Evolutionary conservation across 2,329 filamentous ascomycete species (phyloP).

Genomic region (Passalora sequoiae): DNA sequence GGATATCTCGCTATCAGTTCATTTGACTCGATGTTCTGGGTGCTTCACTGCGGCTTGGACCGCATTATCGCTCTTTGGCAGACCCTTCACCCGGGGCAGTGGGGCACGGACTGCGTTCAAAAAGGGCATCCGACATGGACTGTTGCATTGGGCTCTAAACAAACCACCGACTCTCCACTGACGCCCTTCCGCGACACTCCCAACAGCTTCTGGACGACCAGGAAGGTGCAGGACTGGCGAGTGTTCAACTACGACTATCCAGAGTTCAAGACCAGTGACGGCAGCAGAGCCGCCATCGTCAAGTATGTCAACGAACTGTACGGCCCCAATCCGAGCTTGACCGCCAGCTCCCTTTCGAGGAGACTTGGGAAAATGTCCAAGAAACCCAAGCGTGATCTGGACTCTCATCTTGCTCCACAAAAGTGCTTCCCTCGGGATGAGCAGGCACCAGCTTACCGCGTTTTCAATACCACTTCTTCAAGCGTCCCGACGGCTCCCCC

Average conservation of each 20-base stretch:
- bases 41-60: slow-evolving; percentile 72
- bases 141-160: slow-evolving; percentile 48
- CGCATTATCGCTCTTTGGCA: slow-evolving; percentile 75
- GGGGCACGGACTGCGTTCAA: slow-evolving; percentile 55
- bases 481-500: not conserved
- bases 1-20: slow-evolving; percentile 63
- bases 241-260: slow-evolving; percentile 71
- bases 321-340: slow-evolving; percentile 33
- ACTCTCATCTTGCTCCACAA: not conserved
- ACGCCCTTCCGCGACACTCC: slow-evolving; percentile 58
- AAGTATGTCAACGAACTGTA: slow-evolving; percentile 52
- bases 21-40: slow-evolving; percentile 74
- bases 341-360: slow-evolving; percentile 12
- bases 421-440: not conserved
- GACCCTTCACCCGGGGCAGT: slow-evolving; percentile 62
- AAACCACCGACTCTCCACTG: slow-evolving; percentile 26
- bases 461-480: not conserved
- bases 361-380: slow-evolving; percentile 6
- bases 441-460: not conserved
- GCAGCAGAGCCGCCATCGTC: slow-evolving; percentile 48
- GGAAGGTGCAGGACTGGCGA: slow-evolving; percentile 58
- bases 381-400: slow-evolving; percentile 4
- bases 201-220: slow-evolving; percentile 63
- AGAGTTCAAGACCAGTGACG: slow-evolving; percentile 50
- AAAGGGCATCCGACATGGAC: slow-evolving; percentile 58